Conservation (phyloP, 805 yeast genomes). For the Priceomyces castillae region DNA sequence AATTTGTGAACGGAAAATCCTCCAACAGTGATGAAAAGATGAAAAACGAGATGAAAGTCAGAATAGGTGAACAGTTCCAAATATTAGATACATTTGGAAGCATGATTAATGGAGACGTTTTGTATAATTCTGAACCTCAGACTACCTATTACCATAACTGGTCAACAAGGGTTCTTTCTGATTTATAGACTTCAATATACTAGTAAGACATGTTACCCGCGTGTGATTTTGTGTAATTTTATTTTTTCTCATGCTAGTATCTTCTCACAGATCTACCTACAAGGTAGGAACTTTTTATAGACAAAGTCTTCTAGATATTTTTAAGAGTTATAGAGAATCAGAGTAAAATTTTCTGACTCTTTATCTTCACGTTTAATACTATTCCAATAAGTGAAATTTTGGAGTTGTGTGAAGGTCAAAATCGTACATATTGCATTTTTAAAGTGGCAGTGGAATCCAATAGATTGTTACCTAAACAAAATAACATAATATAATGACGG, state of each 20-base stretch:
- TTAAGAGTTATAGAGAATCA: neutral
- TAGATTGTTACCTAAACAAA: neutral
- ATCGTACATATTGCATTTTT: neutral
- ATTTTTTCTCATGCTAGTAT: constrained; percentile 1
- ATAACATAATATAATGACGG: constrained; percentile 6
- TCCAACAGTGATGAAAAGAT: constrained; percentile 15
- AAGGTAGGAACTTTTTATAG: neutral
- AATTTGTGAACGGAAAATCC: constrained; percentile 36
- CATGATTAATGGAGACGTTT: constrained; percentile 32
- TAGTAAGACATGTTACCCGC: constrained; percentile 7
- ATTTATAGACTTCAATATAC: neutral
- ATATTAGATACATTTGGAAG: constrained; percentile 29
- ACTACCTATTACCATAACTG: constrained; percentile 30
- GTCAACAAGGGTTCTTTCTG: constrained; percentile 18
- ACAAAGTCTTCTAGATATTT: neutral
- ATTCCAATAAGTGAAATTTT: too few relatives aligned
- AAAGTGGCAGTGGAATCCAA: neutral
- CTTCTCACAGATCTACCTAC: neutral
- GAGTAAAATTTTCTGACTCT: neutral
- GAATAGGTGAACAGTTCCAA: constrained; percentile 32
- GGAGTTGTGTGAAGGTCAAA: too few relatives aligned
- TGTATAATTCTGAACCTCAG: constrained; percentile 31
- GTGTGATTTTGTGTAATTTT: constrained; percentile 2
- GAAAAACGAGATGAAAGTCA: constrained; percentile 26
- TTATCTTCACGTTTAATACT: too few relatives aligned